phyloP scores from a whole-genome alignment of 371 early-diverging fungal species.

The Rhizopus delemar region DNA sequence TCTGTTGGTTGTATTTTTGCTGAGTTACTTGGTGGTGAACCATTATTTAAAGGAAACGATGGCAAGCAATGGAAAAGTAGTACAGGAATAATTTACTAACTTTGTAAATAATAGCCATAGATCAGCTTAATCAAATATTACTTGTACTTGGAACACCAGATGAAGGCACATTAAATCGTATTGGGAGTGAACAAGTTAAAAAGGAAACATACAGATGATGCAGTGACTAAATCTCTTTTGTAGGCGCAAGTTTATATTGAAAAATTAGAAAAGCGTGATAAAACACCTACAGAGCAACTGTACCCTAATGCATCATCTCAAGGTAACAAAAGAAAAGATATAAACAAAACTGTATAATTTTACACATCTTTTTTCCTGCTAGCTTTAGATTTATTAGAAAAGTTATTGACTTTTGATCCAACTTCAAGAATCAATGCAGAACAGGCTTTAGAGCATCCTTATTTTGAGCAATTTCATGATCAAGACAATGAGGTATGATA shows the following conservation, averaged over 20 bases:
- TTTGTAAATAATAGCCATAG: conserved; percentile 62
- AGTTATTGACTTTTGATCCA: conserved; percentile 78
- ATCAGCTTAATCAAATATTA: conserved; percentile 97
- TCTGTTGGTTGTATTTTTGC: conserved; percentile 96
- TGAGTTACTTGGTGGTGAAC: conserved; percentile 87
- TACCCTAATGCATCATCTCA: conserved; percentile 11
- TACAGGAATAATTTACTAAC: background rate
- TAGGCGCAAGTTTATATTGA: conserved; percentile 10
- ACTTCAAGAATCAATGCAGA: conserved; percentile 74
- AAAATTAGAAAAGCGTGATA: conserved; percentile 2
- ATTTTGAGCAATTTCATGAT: conserved; percentile 73
- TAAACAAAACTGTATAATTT: background rate
- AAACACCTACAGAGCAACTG: conserved; percentile 1
- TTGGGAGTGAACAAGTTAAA: conserved; percentile 70
- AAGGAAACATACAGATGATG: background rate
- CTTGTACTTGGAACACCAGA: conserved; percentile 95
- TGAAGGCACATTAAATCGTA: conserved; percentile 81
- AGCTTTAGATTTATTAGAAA: conserved; percentile 78
- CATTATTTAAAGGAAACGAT: conserved; percentile 86
- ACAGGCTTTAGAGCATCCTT: conserved; percentile 78
- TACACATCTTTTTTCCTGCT: conserved; percentile 11
- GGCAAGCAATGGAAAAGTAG: conserved; percentile 42
- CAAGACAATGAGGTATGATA: conserved; percentile 63
- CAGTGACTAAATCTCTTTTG: background rate
- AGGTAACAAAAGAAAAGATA: conserved; percentile 2